Evolutionary conservation across 2,329 filamentous ascomycete genomes (phyloP).

Genomic region (Graphium sp.): DNA sequence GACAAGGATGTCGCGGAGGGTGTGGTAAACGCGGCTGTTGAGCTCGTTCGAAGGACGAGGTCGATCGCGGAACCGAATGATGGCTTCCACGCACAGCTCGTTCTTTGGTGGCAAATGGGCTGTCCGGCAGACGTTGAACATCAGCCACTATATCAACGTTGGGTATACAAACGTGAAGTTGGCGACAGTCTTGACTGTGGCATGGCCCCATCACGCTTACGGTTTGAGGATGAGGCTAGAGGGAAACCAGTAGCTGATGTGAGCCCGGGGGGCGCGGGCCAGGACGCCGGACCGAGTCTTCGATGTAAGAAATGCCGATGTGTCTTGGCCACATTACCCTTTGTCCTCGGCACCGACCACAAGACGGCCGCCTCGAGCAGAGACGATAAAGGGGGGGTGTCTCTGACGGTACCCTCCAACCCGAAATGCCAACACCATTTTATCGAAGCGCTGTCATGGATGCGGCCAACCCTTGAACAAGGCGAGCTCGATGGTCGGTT

Average conservation of each 20-base stretch:
- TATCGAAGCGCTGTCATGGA: constrained; percentile 86
- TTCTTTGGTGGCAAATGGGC: constrained; percentile 76
- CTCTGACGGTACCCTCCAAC: constrained; percentile 5
- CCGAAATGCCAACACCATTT: constrained; percentile 77
- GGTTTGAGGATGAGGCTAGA: constrained; percentile 63
- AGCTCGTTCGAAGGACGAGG: constrained; percentile 50
- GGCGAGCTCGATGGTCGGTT: constrained; percentile 72
- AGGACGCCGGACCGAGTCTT: constrained; percentile 20
- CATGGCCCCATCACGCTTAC: constrained; percentile 65
- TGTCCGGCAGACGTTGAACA: constrained; percentile 50
- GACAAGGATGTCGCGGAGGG: constrained; percentile 10
- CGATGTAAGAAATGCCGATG: constrained; percentile 85
- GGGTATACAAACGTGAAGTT: constrained; percentile 37
- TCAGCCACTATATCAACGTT: constrained; percentile 66
- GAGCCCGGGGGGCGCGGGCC: constrained; percentile 6
- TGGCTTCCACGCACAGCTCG: constrained; percentile 80
- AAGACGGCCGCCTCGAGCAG: constrained; percentile 11
- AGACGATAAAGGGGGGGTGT: not conserved
- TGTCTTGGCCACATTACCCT: constrained; percentile 36
- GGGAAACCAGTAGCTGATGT: too few species aligned
- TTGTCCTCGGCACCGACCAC: constrained; percentile 44
- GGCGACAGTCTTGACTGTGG: constrained; percentile 45
- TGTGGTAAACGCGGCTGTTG: constrained; percentile 46
- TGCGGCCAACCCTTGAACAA: constrained; percentile 67
- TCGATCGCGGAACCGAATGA: constrained; percentile 76